These are phyloP conservation scores for Tetragonia tetragonoides DNA, from an alignment of 148 eudicot species.

Conservation along the genomic window DNA sequence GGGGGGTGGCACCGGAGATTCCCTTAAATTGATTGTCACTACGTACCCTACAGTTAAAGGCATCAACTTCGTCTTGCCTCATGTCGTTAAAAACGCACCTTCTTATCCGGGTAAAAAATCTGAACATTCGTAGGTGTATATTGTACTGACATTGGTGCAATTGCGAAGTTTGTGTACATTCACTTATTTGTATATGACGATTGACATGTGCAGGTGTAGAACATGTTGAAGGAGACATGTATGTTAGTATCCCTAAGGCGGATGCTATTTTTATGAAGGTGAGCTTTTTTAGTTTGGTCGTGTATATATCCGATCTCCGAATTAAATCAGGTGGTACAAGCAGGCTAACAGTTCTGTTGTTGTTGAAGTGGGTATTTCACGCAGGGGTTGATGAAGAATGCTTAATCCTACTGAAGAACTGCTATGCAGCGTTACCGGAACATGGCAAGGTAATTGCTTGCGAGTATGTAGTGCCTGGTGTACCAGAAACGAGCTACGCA, in stretches of 20 bases:
- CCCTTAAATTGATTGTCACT: constrained; percentile 12
- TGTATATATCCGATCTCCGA: too few species aligned
- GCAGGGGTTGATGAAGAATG: constrained; percentile 41
- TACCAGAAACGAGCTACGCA: constrained; percentile 18
- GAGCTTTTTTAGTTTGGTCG: background rate
- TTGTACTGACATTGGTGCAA: too few species aligned
- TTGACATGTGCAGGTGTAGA: constrained; percentile 29
- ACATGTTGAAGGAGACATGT: constrained; percentile 38
- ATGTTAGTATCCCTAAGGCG: constrained; percentile 27
- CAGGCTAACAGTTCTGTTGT: too few species aligned
- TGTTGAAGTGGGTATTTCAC: constrained; percentile 34
- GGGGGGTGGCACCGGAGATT: constrained; percentile 29
- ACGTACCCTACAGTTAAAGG: constrained; percentile 25
- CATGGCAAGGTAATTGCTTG: constrained; percentile 35
- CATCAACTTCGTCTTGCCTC: constrained; percentile 29
- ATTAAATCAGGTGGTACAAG: too few species aligned
- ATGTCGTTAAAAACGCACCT: constrained; percentile 26
- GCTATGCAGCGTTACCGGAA: constrained; percentile 33
- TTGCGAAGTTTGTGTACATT: too few species aligned
- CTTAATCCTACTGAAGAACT: constrained; percentile 38
- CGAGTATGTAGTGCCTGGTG: constrained; percentile 33
- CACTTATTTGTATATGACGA: background rate
- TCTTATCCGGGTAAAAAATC: constrained; percentile 17
- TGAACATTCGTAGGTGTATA: too few species aligned
- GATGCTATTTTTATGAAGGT: constrained; percentile 34